These are phyloP conservation scores for Triangularia setosa DNA, from an alignment of 2,329 filamentous ascomycete genomes.

Conservation along the genomic window DNA sequence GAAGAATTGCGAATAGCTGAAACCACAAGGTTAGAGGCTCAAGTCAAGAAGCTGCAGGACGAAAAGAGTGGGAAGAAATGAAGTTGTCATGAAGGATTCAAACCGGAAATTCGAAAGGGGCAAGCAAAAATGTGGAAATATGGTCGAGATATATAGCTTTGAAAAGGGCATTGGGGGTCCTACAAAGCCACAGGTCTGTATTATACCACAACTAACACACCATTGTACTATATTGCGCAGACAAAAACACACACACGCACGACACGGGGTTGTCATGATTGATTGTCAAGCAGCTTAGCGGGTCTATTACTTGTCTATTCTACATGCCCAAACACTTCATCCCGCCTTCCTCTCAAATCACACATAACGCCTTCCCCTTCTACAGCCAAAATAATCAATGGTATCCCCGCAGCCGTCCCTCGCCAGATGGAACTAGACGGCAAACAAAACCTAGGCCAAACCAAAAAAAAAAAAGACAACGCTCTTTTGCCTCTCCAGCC, in stretches of 20 bases:
- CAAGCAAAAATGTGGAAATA: too few relatives aligned
- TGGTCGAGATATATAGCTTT: too few relatives aligned
- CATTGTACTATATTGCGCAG: too few relatives aligned
- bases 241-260: too few relatives aligned
- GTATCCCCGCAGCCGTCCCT: neutral
- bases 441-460: neutral
- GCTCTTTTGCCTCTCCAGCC: neutral
- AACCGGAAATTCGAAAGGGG: too few relatives aligned
- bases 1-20: conserved; percentile 18
- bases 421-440: neutral
- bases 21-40: conserved; percentile 22
- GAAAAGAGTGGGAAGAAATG: neutral
- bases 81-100: neutral
- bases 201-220: too few relatives aligned
- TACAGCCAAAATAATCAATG: neutral
- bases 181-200: too few relatives aligned
- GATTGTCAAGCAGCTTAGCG: neutral
- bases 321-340: neutral
- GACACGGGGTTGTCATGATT: too few relatives aligned
- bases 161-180: too few relatives aligned
- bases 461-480: neutral
- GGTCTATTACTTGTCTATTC: neutral
- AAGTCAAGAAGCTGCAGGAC: conserved; percentile 18
- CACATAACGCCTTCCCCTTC: neutral
- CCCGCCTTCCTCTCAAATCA: neutral